Percentiles rank a stretch among this genome's conserved stretches.
Evolutionary conservation across 1,139 yeast species (phyloP).

Genomic region (Zygotorulaspora mrakii): DNA sequence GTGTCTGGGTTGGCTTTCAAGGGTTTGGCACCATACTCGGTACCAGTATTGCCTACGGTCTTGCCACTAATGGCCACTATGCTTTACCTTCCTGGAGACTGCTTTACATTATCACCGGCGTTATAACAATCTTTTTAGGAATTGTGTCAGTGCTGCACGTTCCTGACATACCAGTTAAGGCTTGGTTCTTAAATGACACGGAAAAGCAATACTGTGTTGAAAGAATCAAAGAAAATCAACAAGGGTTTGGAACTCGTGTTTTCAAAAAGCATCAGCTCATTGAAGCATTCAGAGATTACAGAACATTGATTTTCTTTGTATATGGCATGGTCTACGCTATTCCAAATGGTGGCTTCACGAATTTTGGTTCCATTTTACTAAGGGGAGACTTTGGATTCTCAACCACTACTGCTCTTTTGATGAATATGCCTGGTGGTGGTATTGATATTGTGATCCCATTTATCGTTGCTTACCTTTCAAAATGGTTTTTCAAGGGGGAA

Average conservation of each 20-base stretch:
- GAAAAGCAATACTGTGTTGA: conserved; percentile 51
- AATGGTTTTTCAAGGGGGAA: conserved; percentile 19
- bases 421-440: conserved; percentile 39
- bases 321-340: conserved; percentile 35
- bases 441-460: conserved; percentile 21
- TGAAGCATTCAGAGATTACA: conserved; percentile 42
- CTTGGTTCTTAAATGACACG: conserved; percentile 45
- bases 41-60: conserved; percentile 47
- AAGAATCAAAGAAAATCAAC: conserved; percentile 44
- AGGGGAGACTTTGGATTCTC: conserved; percentile 38
- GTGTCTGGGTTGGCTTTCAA: conserved; percentile 46
- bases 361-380: conserved; percentile 36
- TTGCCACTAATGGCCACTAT: conserved; percentile 32
- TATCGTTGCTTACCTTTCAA: conserved; percentile 2
- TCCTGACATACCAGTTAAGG: conserved; percentile 48
- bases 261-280: conserved; percentile 51
- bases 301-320: conserved; percentile 47
- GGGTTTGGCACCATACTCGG: conserved; percentile 45
- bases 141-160: conserved; percentile 41
- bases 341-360: conserved; percentile 28
- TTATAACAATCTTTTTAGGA: conserved; percentile 45
- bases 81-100: conserved; percentile 46
- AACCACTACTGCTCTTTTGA: conserved; percentile 39
- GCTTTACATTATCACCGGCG: conserved; percentile 45
- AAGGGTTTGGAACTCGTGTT: conserved; percentile 49